A percentile compares a stretch with the other conserved stretches of the same genome.
phyloP scores from a whole-genome alignment of 2,329 filamentous ascomycete species.

The Trichoderma pleuroti region DNA sequence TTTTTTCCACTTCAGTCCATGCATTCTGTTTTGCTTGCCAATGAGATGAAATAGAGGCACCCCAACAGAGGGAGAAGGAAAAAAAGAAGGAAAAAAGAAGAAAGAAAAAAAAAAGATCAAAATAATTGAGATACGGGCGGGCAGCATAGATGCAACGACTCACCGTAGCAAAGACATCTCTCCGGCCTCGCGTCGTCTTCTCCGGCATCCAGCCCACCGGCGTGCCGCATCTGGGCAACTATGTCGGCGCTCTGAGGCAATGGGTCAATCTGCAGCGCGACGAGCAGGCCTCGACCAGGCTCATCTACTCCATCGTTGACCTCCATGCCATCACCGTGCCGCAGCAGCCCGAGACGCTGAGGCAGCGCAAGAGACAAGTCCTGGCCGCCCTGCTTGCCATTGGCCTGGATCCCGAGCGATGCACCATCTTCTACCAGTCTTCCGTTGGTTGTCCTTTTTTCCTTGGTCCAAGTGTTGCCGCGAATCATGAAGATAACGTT shows the following conservation, averaged over 20 bases:
- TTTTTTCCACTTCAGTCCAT: background rate
- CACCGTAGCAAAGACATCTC: background rate
- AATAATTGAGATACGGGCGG: too few species aligned
- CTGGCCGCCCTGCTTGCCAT: slow-evolving; percentile 79
- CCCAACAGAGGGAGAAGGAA: background rate
- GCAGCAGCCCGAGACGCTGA: slow-evolving; percentile 61
- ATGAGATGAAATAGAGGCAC: background rate
- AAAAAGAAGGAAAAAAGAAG: too few species aligned
- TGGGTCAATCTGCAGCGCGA: slow-evolving; percentile 77
- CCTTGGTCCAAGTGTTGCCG: background rate
- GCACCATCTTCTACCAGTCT: slow-evolving; percentile 79
- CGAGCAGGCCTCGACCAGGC: slow-evolving; percentile 51
- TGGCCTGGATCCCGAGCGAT: slow-evolving; percentile 74
- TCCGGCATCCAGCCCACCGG: slow-evolving; percentile 97
- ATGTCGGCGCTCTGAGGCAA: slow-evolving; percentile 80
- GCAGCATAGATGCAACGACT: slow-evolving; percentile 7
- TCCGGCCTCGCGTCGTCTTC: slow-evolving; percentile 61
- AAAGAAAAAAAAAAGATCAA: background rate
- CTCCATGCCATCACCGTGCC: slow-evolving; percentile 85
- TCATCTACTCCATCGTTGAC: slow-evolving; percentile 88
- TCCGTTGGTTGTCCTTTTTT: slow-evolving; percentile 53
- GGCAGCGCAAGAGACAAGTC: slow-evolving; percentile 65
- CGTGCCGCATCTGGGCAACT: slow-evolving; percentile 91
- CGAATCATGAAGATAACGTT: background rate
- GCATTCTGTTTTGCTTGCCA: background rate